Percentiles rank a stretch among this genome's conserved stretches.
phyloP scores from a whole-genome alignment of 2,329 filamentous ascomycete genomes.

The Diaporthe sp. region DNA sequence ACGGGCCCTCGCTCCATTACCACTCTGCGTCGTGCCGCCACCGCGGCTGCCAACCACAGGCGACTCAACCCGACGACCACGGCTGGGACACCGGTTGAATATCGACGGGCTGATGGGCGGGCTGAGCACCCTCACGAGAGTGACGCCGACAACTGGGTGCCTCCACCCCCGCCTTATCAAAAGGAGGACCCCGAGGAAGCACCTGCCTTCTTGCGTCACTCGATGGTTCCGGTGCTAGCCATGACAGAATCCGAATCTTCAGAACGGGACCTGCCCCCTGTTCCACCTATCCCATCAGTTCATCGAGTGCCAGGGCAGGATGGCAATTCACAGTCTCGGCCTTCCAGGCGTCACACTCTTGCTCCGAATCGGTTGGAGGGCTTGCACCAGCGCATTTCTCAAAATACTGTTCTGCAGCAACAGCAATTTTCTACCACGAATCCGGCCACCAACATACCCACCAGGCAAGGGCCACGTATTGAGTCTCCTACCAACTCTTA shows the following conservation, averaged over 20 bases:
- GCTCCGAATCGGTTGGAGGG: conserved; percentile 35
- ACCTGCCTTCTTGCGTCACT: conserved; percentile 69
- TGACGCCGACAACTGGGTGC: conserved; percentile 90
- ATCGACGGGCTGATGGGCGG: conserved; percentile 77
- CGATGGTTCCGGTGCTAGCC: conserved; percentile 54
- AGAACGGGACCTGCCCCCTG: conserved; percentile 40
- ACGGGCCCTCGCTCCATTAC: conserved; percentile 78
- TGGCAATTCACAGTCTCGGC: neutral
- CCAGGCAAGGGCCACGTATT: conserved; percentile 20
- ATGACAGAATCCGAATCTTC: conserved; percentile 19
- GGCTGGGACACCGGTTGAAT: conserved; percentile 66
- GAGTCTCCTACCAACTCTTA: conserved; percentile 14
- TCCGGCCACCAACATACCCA: conserved; percentile 41
- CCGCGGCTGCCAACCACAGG: conserved; percentile 81
- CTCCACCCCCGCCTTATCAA: conserved; percentile 85
- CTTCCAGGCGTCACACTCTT: conserved; percentile 35
- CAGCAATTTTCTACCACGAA: conserved; percentile 52
- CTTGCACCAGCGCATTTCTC: conserved; percentile 11
- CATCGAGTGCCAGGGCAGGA: conserved; percentile 44
- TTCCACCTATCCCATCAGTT: conserved; percentile 46
- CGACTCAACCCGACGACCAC: conserved; percentile 73
- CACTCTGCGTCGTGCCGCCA: conserved; percentile 80
- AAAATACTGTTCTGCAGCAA: conserved; percentile 49
- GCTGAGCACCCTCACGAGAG: conserved; percentile 86
- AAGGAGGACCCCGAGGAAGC: conserved; percentile 72